Percentiles rank a stretch among this genome's conserved stretches.
These are phyloP conservation scores for Tagetes patula DNA, from an alignment of 129 eudicot genomes.

Conservation along the genomic window DNA sequence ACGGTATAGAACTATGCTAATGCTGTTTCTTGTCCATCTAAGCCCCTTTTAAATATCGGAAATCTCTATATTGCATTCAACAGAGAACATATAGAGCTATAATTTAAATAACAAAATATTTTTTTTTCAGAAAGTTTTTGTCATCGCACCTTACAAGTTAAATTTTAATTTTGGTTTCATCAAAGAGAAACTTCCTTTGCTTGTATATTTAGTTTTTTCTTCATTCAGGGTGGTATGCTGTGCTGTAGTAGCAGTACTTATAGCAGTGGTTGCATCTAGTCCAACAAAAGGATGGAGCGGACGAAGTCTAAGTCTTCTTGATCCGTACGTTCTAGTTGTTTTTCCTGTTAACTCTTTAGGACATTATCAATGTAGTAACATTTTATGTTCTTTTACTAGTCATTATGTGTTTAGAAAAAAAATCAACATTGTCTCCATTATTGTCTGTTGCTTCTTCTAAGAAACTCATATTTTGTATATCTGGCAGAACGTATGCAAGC, in stretches of 20 bases:
- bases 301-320: constrained; percentile 94
- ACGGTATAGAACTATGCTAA: not conserved
- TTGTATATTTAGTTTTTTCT: constrained; percentile 9
- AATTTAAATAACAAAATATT: not conserved
- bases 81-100: not conserved
- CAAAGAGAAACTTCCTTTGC: constrained; percentile 2
- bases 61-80: not conserved
- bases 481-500: constrained; percentile 94
- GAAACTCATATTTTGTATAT: constrained; percentile 1
- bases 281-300: constrained; percentile 99
- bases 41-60: not conserved
- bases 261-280: constrained; percentile 95
- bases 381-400: constrained; percentile 13
- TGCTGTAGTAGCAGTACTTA: constrained; percentile 77
- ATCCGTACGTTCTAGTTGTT: constrained; percentile 65
- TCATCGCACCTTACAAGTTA: not conserved
- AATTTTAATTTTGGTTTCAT: not conserved
- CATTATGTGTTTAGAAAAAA: constrained; percentile 5
- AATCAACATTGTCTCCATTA: not conserved
- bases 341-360: not conserved
- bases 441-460: not conserved
- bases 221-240: constrained; percentile 73
- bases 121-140: not conserved
- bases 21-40: constrained; percentile 1
- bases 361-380: not conserved